Percentiles rank a stretch among this genome's conserved stretches.
Evolutionary conservation across 306 rosid species (phyloP).

Genomic region (Mucuna pruriens): DNA sequence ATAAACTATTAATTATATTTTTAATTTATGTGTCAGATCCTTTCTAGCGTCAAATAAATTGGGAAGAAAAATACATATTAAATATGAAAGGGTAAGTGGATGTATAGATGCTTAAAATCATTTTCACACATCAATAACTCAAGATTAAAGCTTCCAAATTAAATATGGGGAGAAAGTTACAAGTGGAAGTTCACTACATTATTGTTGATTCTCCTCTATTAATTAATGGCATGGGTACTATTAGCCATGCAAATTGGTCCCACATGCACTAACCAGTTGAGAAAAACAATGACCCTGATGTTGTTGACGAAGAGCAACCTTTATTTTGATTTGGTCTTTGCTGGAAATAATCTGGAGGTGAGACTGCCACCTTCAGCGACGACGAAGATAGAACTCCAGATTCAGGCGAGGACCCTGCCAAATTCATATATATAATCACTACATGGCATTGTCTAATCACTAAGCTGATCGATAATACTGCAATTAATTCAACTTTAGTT

Average conservation of each 20-base stretch:
- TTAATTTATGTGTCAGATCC: no score
- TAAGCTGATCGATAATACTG: background rate
- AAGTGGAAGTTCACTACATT: background rate
- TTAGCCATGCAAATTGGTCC: conserved; percentile 14
- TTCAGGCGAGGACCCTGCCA: background rate
- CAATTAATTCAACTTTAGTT: background rate
- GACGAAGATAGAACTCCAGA: background rate
- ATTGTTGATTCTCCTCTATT: background rate
- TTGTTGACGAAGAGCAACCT: background rate
- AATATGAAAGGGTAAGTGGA: background rate
- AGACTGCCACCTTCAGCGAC: background rate
- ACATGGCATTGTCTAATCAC: background rate
- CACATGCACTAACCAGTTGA: background rate
- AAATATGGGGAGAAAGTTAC: background rate
- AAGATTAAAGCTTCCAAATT: background rate
- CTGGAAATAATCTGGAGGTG: conserved; percentile 12
- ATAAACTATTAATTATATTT: no score
- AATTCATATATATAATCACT: background rate
- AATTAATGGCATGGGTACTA: background rate
- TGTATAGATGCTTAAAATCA: background rate
- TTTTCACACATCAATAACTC: background rate
- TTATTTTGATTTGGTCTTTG: background rate
- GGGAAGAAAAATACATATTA: no score
- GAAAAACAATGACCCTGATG: background rate
- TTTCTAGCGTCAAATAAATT: no score